Percentiles rank a stretch among this genome's conserved stretches.
Conservation (phyloP, 768 basidiomycete species). For the Auriscalpium microsporum region DNA sequence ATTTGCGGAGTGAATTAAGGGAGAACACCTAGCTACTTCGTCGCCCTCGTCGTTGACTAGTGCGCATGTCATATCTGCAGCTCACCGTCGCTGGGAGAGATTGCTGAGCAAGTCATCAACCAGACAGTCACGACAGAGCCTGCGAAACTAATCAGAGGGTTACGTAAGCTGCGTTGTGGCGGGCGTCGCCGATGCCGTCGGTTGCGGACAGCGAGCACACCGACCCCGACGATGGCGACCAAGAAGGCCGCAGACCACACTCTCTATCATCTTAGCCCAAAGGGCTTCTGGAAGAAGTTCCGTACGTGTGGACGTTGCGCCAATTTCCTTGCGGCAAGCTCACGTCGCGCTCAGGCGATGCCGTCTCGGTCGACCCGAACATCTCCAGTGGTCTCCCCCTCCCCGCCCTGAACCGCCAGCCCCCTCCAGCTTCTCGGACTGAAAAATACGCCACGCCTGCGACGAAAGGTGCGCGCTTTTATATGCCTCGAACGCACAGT, state of each 20-base stretch:
- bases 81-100: too few species aligned
- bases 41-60: neutral
- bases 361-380: conserved; percentile 76
- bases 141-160: neutral
- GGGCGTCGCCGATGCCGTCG: neutral
- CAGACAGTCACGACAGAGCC: neutral
- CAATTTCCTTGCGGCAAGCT: neutral
- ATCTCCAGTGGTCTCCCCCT: conserved; percentile 88
- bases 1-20: neutral
- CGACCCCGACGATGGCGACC: conserved; percentile 44
- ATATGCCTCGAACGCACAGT: neutral
- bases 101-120: too few species aligned
- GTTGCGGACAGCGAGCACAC: neutral
- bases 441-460: conserved; percentile 85
- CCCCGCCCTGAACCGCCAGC: conserved; percentile 62
- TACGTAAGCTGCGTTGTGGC: neutral
- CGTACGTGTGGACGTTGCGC: conserved; percentile 39
- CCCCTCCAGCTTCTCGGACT: conserved; percentile 81
- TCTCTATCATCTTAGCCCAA: conserved; percentile 80
- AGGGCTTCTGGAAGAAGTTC: conserved; percentile 97
- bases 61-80: too few species aligned
- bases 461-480: conserved; percentile 57
- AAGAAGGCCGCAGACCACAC: conserved; percentile 83
- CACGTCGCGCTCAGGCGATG: conserved; percentile 52
- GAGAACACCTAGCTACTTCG: neutral